Conservation (phyloP, 306 rosid species). For the cucumber (Cucumis sativus) region Cucumber_9930_V3 NC_026655.2:3797001-3797500, state of each 20-base stretch:
- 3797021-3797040: constrained; percentile 51
- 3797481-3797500: constrained; percentile 84
- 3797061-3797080: constrained; percentile 40
- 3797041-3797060: constrained; percentile 29
- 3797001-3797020: constrained; percentile 59
- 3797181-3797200: constrained; percentile 10
- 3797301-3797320: constrained; percentile 20
- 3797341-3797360: constrained; percentile 55
- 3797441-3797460: constrained; percentile 79
- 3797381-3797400: constrained; percentile 51
- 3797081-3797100: constrained; percentile 66
- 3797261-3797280: constrained; percentile 19
- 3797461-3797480: constrained; percentile 81
- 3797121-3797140: constrained; percentile 16
- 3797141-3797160: constrained; percentile 40
- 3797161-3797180: constrained; percentile 38
- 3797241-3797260: constrained; percentile 36
- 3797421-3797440: constrained; percentile 51
- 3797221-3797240: constrained; percentile 26
- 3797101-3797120: constrained; percentile 30
- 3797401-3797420: constrained; percentile 67
- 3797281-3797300: constrained; percentile 24
- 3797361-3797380: constrained; percentile 59
- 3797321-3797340: constrained; percentile 40
- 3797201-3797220: constrained; percentile 43